A percentile compares a stretch with the other conserved stretches of the same genome.
These are phyloP conservation scores for Lentinula edodes DNA, from an alignment of 768 basidiomycete genomes.

Conservation along the genomic window DNA sequence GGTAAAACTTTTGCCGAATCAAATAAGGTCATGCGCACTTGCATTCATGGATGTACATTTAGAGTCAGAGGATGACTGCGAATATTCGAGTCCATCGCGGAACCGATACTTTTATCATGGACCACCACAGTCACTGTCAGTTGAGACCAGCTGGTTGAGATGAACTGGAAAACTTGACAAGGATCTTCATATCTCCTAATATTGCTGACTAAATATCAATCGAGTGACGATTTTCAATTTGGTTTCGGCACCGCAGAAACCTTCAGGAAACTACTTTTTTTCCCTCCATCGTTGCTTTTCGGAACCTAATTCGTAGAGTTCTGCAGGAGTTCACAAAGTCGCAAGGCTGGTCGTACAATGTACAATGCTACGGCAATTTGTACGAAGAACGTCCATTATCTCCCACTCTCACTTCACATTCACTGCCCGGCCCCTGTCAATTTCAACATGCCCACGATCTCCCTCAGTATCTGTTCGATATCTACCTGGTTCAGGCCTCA, in stretches of 20 bases:
- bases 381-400: background rate
- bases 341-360: constrained; percentile 10
- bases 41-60: too few relatives aligned
- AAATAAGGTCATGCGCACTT: too few relatives aligned
- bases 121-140: too few relatives aligned
- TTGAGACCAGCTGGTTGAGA: too few relatives aligned
- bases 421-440: constrained; percentile 11
- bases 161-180: too few relatives aligned
- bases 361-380: constrained; percentile 3
- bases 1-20: too few relatives aligned
- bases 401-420: background rate
- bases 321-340: background rate
- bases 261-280: background rate
- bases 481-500: constrained; percentile 12
- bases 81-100: too few relatives aligned
- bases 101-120: too few relatives aligned
- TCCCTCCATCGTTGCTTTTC: background rate
- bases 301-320: background rate
- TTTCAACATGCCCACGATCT: constrained; percentile 6
- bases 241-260: background rate
- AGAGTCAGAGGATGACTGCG: too few relatives aligned
- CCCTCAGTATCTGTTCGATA: constrained; percentile 7
- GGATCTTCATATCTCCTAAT: background rate
- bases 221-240: background rate
- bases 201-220: background rate